A percentile compares a stretch with the other conserved stretches of the same genome.
Evolutionary conservation across 352 stramenopile species (phyloP).

Genomic region (Pythium pyrilobum): DNA sequence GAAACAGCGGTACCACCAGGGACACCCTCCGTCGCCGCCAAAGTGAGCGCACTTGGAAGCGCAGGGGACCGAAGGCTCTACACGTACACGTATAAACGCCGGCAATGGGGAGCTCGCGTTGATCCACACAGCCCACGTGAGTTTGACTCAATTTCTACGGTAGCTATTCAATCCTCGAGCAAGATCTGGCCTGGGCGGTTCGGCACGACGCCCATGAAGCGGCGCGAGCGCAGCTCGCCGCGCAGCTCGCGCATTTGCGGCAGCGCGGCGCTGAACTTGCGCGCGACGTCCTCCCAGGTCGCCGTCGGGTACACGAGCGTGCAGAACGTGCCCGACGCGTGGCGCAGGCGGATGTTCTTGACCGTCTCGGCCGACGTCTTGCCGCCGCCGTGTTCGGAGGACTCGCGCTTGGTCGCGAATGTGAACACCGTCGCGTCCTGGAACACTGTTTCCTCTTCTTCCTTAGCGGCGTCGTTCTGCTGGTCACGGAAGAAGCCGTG

Average conservation of each 20-base stretch:
- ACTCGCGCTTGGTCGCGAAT: slow-evolving; percentile 51
- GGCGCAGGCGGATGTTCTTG: slow-evolving; percentile 85
- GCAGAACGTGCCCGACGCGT: slow-evolving; percentile 74
- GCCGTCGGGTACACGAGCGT: slow-evolving; percentile 53
- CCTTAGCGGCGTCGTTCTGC: slow-evolving; percentile 6
- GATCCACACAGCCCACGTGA: not conserved
- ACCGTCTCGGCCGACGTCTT: slow-evolving; percentile 79
- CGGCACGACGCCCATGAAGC: slow-evolving; percentile 43
- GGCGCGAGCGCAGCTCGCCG: slow-evolving; percentile 50
- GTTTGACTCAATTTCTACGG: not conserved
- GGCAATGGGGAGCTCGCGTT: no score
- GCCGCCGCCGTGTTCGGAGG: slow-evolving; percentile 52
- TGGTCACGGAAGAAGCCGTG: slow-evolving; percentile 1
- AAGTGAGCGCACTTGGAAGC: no score
- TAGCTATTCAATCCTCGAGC: slow-evolving; percentile 28
- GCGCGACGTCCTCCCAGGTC: slow-evolving; percentile 37
- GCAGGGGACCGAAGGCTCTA: no score
- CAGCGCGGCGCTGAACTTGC: slow-evolving; percentile 33
- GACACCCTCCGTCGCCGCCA: slow-evolving; percentile 23
- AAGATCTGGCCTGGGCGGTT: slow-evolving; percentile 38
- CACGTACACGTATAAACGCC: no score
- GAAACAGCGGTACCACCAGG: slow-evolving; percentile 31
- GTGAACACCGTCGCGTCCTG: slow-evolving; percentile 63
- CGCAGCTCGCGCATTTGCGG: slow-evolving; percentile 37
- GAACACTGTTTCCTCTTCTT: slow-evolving; percentile 33